A percentile compares a stretch with the other conserved stretches of the same genome.
These are phyloP conservation scores for Carex littledalei DNA, from an alignment of 176 grass and related monocot species.

Conservation along the genomic window DNA sequence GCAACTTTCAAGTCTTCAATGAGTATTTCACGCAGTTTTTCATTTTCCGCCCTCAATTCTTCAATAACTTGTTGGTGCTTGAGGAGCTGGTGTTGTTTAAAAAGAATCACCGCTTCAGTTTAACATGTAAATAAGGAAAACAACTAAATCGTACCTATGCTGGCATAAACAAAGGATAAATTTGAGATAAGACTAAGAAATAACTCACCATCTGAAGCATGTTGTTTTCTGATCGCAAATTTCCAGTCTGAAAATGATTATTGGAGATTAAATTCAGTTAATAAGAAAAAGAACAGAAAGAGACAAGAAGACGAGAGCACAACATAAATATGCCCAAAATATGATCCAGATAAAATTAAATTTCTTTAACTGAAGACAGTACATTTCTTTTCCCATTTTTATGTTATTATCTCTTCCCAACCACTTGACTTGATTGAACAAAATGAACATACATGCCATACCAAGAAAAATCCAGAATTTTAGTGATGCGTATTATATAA, in stretches of 20 bases:
- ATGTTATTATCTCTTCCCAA: too few species aligned
- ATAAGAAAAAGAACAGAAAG: neutral
- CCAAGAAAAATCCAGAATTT: neutral
- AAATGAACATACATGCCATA: neutral
- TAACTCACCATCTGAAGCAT: constrained; percentile 72
- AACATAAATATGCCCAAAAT: neutral
- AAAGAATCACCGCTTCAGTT: neutral
- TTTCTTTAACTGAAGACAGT: neutral
- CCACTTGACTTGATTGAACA: neutral
- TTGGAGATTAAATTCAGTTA: neutral
- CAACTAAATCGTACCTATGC: neutral
- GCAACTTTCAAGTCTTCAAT: constrained; percentile 71
- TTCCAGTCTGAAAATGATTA: constrained; percentile 43
- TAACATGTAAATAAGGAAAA: neutral
- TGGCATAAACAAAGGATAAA: neutral
- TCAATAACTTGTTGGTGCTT: constrained; percentile 76
- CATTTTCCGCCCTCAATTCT: constrained; percentile 61
- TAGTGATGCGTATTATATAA: neutral
- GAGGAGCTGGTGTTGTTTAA: constrained; percentile 43
- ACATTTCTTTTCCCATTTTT: too few species aligned
- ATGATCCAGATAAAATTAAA: neutral
- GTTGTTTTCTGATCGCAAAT: constrained; percentile 40
- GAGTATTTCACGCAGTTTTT: constrained; percentile 61
- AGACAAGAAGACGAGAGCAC: neutral
- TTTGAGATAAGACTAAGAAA: neutral